Conservation (phyloP, 2,329 filamentous ascomycete species). For the Eutypa lata region DNA sequence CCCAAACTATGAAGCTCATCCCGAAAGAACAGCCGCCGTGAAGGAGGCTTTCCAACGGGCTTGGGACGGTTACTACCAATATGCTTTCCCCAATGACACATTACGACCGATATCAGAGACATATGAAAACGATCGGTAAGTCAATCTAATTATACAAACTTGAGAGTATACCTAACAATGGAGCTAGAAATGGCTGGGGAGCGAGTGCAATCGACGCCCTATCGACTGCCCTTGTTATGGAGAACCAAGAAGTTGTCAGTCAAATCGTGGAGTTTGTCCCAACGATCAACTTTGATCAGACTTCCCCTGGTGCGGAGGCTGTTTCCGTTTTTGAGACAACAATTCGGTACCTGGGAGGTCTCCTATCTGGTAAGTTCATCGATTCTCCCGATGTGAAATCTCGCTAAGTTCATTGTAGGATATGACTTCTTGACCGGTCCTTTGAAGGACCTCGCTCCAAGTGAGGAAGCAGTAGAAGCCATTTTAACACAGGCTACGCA, state of each 20-base stretch:
- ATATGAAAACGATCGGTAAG: conserved; percentile 67
- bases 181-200: conserved; percentile 73
- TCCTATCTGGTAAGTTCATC: conserved; percentile 61
- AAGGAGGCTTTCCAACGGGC: conserved; percentile 67
- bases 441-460: conserved; percentile 45
- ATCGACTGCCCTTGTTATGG: conserved; percentile 77
- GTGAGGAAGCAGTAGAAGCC: conserved; percentile 46
- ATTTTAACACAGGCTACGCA: conserved; percentile 65
- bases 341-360: conserved; percentile 79
- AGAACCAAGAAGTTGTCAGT: conserved; percentile 62
- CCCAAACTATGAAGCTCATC: conserved; percentile 28
- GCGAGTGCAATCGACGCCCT: conserved; percentile 79
- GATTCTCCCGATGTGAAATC: conserved; percentile 4
- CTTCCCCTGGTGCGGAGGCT: conserved; percentile 36
- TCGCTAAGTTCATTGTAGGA: conserved; percentile 32
- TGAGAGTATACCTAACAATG: conserved; percentile 11
- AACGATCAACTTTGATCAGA: conserved; percentile 66
- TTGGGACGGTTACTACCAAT: conserved; percentile 70
- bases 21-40: conserved; percentile 54
- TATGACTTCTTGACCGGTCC: conserved; percentile 73
- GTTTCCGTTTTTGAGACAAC: conserved; percentile 88
- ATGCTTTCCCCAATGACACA: conserved; percentile 77
- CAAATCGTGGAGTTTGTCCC: conserved; percentile 70
- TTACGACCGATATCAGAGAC: conserved; percentile 65
- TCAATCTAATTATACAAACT: conserved; percentile 2